Evolutionary conservation across 164 flowering plant species (phyloP).

Genomic region (Annona squamosa): DNA sequence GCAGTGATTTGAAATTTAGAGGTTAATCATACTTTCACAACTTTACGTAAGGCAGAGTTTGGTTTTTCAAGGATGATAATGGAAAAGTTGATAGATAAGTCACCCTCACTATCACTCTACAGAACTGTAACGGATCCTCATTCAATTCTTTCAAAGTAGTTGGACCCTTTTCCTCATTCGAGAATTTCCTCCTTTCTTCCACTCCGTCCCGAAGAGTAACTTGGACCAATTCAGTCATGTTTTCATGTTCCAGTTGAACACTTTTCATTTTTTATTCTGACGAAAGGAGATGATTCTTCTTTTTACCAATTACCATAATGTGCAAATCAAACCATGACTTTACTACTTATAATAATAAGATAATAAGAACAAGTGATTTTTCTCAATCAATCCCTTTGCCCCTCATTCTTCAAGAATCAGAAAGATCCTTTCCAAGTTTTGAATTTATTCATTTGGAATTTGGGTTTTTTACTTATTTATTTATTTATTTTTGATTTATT

Average conservation of each 20-base stretch:
- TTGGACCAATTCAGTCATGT: conserved; percentile 7
- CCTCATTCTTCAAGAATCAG: not conserved
- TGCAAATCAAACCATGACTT: too few relatives aligned
- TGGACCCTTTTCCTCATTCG: conserved; percentile 4
- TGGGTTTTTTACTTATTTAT: too few relatives aligned
- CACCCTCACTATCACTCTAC: conserved; percentile 8
- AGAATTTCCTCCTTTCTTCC: conserved; percentile 12
- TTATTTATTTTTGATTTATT: too few relatives aligned
- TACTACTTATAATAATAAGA: too few relatives aligned
- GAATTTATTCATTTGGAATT: not conserved
- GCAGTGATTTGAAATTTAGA: conserved; percentile 2
- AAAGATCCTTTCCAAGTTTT: not conserved
- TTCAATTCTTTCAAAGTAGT: conserved; percentile 6
- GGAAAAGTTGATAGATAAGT: conserved; percentile 3
- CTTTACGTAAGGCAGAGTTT: conserved; percentile 3
- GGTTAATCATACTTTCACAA: conserved; percentile 5
- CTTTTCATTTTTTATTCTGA: conserved; percentile 7
- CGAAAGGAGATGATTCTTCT: conserved; percentile 4
- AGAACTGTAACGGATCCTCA: not conserved
- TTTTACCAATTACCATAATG: conserved; percentile 6
- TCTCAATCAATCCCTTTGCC: conserved; percentile 1
- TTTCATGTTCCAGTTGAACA: conserved; percentile 9
- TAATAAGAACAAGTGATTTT: too few relatives aligned
- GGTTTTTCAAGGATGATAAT: conserved; percentile 1
- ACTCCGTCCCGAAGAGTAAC: conserved; percentile 7